Conservation (phyloP, 139 green algal species). For the Zygnema cylindricum region DNA sequence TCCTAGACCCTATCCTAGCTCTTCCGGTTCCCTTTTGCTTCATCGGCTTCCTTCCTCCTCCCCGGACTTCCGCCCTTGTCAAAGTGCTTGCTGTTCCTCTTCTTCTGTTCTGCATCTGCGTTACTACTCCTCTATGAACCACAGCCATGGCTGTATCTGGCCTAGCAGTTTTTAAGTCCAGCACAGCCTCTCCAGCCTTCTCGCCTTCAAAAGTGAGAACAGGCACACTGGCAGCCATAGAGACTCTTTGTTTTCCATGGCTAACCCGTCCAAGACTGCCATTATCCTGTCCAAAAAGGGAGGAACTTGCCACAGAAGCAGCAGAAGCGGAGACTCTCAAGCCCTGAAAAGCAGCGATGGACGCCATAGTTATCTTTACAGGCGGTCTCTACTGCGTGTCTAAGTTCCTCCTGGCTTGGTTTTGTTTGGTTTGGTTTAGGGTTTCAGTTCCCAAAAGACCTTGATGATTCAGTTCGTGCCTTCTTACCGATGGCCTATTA, state of each 20-base stretch:
- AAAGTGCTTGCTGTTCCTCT: slow-evolving; percentile 91
- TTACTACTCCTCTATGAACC: slow-evolving; percentile 50
- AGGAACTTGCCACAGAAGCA: background rate
- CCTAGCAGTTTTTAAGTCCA: slow-evolving; percentile 47
- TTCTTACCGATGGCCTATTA: no score
- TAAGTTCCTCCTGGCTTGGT: no score
- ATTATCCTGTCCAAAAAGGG: background rate
- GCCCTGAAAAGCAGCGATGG: background rate
- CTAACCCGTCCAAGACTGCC: background rate
- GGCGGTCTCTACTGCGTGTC: no score
- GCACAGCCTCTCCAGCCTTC: slow-evolving; percentile 27
- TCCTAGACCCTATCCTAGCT: slow-evolving; percentile 82
- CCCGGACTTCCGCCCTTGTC: slow-evolving; percentile 90
- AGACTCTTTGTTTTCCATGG: background rate
- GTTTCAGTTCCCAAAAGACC: no score
- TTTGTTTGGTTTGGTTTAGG: no score
- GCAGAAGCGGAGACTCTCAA: background rate
- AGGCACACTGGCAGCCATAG: slow-evolving; percentile 15
- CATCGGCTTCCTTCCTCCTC: slow-evolving; percentile 95
- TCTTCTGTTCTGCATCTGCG: slow-evolving; percentile 48
- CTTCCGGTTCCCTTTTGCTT: slow-evolving; percentile 97
- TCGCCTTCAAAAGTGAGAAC: slow-evolving; percentile 47
- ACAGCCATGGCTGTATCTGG: slow-evolving; percentile 47
- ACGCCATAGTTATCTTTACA: no score
- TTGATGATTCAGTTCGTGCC: no score